Evolutionary conservation across 1,284 basidiomycete species (phyloP), one percentile per base, ranked within the genome.

Genomic region (Ganoderma lucidum): DNA sequence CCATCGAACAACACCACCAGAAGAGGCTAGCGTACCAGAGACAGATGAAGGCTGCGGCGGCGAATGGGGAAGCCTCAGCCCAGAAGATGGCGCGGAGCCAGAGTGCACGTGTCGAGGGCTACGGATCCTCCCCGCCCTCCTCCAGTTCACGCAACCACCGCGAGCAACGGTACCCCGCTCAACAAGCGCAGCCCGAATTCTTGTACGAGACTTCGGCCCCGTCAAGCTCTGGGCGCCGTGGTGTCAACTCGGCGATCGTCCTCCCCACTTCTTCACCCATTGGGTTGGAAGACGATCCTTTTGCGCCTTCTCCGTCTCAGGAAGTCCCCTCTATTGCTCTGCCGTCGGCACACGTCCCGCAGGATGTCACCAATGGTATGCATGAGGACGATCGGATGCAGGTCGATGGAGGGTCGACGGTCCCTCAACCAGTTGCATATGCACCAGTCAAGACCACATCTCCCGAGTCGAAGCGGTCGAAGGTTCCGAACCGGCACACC

Each of bases 1-100:
- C 96, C 15, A 89, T 95, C 82, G 94, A 96, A 67, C 90, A 94
- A 77, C 94, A 96, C 81, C 90, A 93, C 73, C 86, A 89, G 81
- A 96, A 96, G 82, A 87, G 93, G 39, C 83, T 92, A 32, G 90
- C 90, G 19, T 95, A 96, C 75, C 93, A 94, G 82, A 86, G 86
- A 65, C 91, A 93, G 80, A 91, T 93, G 88, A 83, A 83, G 68
- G 67, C 85, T 82, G 67, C 71, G 81, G n/a, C 70, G 81, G n/a
- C 64, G 17, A 80, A 83, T 0, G 75, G 78, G 19, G 76, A 81
- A 17, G 77, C 81, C 23, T 63, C 75, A 19, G 73, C 76, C 30
- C 73, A 74, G 71, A 84, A 82, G 76, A 81, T 86, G 28, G 75
- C 82, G 10, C 84, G 83, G 37, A 83, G 79, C 58, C 86, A 86